Evolutionary conservation across 1,284 basidiomycete species (phyloP).

Genomic region (Meira miltonrushii): DNA sequence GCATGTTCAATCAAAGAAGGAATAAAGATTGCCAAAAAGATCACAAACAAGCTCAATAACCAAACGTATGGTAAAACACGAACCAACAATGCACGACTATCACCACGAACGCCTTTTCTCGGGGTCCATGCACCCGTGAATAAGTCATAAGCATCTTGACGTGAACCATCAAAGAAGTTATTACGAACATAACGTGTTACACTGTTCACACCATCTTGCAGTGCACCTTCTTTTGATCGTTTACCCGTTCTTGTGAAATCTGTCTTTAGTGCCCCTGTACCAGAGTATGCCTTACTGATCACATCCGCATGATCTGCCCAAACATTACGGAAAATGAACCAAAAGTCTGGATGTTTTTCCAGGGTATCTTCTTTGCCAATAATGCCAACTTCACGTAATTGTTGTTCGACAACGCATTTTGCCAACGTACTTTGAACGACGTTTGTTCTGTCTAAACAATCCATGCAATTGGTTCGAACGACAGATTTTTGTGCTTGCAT

Average conservation of each 20-base stretch:
- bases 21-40: conserved; percentile 55
- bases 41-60: conserved; percentile 69
- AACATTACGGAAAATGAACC: conserved; percentile 80
- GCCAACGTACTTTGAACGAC: conserved; percentile 67
- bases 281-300: conserved; percentile 85
- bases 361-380: conserved; percentile 34
- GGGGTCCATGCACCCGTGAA: conserved; percentile 80
- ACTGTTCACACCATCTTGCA: conserved; percentile 84
- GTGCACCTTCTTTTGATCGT: conserved; percentile 69
- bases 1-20: conserved; percentile 15
- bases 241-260: conserved; percentile 90
- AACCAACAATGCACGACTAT: conserved; percentile 71
- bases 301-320: conserved; percentile 97
- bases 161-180: conserved; percentile 91
- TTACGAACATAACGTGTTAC: conserved; percentile 86
- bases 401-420: conserved; percentile 59
- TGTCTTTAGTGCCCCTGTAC: conserved; percentile 91
- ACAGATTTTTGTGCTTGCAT: conserved; percentile 53
- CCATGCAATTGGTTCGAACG: conserved; percentile 65
- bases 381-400: conserved; percentile 61
- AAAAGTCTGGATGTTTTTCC: conserved; percentile 42
- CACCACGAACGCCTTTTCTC: conserved; percentile 64
- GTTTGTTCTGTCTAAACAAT: conserved; percentile 85
- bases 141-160: conserved; percentile 69
- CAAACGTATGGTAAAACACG: conserved; percentile 79